phyloP scores from a whole-genome alignment of 1,139 yeast species.

The Kurtzmaniella quercitrusa region DNA sequence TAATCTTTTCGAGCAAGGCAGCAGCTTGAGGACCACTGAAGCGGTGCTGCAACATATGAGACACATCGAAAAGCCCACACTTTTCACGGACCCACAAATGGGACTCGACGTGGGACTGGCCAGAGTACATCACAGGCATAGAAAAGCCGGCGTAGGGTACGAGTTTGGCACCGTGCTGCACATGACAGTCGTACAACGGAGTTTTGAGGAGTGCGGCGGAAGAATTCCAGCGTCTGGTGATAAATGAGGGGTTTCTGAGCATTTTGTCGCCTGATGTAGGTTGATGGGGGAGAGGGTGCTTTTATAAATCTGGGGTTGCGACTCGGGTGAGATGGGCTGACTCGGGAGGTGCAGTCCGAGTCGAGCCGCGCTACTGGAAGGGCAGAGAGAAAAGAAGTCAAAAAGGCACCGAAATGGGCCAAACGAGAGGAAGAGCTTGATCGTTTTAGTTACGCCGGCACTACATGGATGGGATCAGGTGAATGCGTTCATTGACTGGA shows the following conservation, averaged over 20 bases:
- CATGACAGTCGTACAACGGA: constrained; percentile 78
- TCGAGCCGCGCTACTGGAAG: neutral
- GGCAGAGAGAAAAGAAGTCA: no score
- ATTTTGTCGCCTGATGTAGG: neutral
- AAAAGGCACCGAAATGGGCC: no score
- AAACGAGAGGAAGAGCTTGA: no score
- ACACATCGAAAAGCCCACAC: constrained; percentile 92
- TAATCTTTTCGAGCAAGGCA: constrained; percentile 68
- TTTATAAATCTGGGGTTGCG: neutral
- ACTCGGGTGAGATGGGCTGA: neutral
- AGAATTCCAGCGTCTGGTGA: constrained; percentile 23
- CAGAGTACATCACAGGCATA: constrained; percentile 88
- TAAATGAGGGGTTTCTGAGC: constrained; percentile 3
- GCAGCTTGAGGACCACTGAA: constrained; percentile 66
- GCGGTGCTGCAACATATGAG: constrained; percentile 93
- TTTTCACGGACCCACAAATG: constrained; percentile 89
- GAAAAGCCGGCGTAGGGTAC: constrained; percentile 93
- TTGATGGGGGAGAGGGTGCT: neutral
- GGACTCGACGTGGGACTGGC: constrained; percentile 83
- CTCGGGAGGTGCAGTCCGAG: neutral
- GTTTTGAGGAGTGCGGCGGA: constrained; percentile 47
- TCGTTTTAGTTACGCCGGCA: no score
- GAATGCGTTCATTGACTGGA: neutral
- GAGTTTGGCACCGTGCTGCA: constrained; percentile 78
- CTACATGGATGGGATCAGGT: no score